Percentiles rank a stretch among this genome's conserved stretches.
phyloP scores from a whole-genome alignment of 1,284 basidiomycete genomes.

The Butyriboletus regius region DNA sequence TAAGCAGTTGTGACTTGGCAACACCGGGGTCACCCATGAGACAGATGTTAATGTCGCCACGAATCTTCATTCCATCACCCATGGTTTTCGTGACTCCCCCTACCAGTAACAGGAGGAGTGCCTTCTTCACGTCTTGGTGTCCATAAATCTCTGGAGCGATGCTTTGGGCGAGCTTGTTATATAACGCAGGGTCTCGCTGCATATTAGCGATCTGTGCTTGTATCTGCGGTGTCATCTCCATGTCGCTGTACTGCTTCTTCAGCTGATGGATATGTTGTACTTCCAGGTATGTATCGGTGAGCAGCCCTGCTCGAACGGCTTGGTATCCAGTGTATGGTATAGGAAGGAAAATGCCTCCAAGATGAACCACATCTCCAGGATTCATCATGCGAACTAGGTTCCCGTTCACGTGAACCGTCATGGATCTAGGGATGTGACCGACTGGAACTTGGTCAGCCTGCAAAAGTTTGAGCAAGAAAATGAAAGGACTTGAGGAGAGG shows the following conservation, averaged over 20 bases:
- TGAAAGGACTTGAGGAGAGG: background rate
- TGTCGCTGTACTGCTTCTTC: constrained; percentile 94
- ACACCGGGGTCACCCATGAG: constrained; percentile 99
- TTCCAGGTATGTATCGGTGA: constrained; percentile 97
- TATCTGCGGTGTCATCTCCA: constrained; percentile 87
- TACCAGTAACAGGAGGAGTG: constrained; percentile 85
- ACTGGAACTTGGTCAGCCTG: constrained; percentile 99
- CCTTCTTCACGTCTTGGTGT: constrained; percentile 96
- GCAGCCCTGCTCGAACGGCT: constrained; percentile 84
- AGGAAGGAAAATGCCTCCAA: constrained; percentile 85
- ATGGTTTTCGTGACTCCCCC: constrained; percentile 93
- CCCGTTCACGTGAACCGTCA: constrained; percentile 92
- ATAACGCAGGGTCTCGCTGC: constrained; percentile 70
- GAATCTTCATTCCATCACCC: constrained; percentile 97
- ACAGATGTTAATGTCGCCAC: constrained; percentile 96
- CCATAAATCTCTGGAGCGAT: constrained; percentile 99
- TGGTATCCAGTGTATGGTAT: constrained; percentile 84
- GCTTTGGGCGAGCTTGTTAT: constrained; percentile 74
- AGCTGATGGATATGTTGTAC: constrained; percentile 85
- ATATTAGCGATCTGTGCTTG: constrained; percentile 65
- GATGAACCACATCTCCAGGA: constrained; percentile 91
- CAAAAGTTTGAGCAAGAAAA: constrained; percentile 11
- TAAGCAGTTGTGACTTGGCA: constrained; percentile 94
- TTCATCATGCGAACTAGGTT: constrained; percentile 85
- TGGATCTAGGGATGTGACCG: constrained; percentile 95